A percentile compares a stretch with the other conserved stretches of the same genome.
phyloP scores from a whole-genome alignment of 345 rosid genomes.

The Gossypium ekmanianum region DNA sequence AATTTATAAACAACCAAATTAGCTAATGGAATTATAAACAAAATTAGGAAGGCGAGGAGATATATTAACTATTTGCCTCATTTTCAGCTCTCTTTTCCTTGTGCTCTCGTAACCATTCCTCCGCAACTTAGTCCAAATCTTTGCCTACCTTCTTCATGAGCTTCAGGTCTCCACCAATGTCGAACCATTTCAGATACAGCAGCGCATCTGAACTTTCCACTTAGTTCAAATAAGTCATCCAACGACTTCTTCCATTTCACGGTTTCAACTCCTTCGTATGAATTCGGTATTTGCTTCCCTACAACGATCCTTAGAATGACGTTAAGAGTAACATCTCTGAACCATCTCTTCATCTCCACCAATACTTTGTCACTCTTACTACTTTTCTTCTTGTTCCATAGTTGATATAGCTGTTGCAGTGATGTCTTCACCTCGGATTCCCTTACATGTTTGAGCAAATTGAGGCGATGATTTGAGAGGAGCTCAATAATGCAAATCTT shows the following conservation, averaged over 20 bases:
- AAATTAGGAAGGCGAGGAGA: too few species aligned
- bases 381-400: background rate
- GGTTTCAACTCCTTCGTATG: background rate
- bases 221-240: conserved; percentile 18
- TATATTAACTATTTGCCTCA: background rate
- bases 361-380: background rate
- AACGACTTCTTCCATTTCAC: conserved; percentile 5
- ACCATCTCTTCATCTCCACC: conserved; percentile 36
- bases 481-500: too few species aligned
- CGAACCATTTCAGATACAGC: conserved; percentile 34
- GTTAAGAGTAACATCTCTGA: conserved; percentile 23
- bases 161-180: conserved; percentile 30
- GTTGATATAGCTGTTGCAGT: conserved; percentile 2
- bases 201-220: conserved; percentile 26
- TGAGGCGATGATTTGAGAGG: too few species aligned
- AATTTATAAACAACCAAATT: too few species aligned
- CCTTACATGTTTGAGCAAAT: conserved; percentile 9
- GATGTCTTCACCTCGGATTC: conserved; percentile 19
- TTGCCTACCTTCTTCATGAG: conserved; percentile 22
- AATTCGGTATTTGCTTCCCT: conserved; percentile 17
- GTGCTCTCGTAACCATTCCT: conserved; percentile 28
- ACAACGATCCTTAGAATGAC: conserved; percentile 29
- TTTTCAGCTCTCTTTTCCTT: background rate
- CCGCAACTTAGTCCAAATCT: conserved; percentile 20
- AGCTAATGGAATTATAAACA: too few species aligned